Percentiles rank a stretch among this genome's conserved stretches.
Evolutionary conservation across 2,329 filamentous ascomycete species (phyloP).

Genomic region (Aspergillus calidoustus): DNA sequence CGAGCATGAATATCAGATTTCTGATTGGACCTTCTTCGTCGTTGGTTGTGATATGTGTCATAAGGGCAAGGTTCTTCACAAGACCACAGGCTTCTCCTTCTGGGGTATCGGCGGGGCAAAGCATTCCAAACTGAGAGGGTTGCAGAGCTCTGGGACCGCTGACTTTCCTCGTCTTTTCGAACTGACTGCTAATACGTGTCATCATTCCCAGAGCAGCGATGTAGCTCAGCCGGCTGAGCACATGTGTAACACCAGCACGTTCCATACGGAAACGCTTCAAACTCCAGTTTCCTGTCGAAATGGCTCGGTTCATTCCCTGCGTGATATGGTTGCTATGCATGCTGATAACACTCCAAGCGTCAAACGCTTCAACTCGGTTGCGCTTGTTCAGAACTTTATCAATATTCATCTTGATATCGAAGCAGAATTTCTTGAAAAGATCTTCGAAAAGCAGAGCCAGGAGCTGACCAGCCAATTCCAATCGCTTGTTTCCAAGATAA

Average conservation of each 20-base stretch:
- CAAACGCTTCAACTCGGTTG: constrained; percentile 83
- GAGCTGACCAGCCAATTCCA: constrained; percentile 93
- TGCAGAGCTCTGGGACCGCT: constrained; percentile 93
- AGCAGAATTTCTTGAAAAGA: constrained; percentile 93
- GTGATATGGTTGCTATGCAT: constrained; percentile 88
- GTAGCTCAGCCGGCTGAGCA: constrained; percentile 92
- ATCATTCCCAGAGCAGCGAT: constrained; percentile 99
- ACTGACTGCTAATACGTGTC: constrained; percentile 97
- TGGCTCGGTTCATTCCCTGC: constrained; percentile 90
- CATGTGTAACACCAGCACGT: constrained; percentile 92
- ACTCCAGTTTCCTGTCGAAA: constrained; percentile 97
- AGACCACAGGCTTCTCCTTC: constrained; percentile 98
- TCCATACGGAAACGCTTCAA: constrained; percentile 99
- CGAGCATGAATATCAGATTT: constrained; percentile 82
- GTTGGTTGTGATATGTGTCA: constrained; percentile 99
- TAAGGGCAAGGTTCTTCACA: constrained; percentile 95
- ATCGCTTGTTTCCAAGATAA: constrained; percentile 95
- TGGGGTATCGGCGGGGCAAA: constrained; percentile 95
- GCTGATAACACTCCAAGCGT: constrained; percentile 82
- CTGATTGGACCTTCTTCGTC: constrained; percentile 90
- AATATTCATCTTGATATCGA: constrained; percentile 86
- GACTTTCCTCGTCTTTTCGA: constrained; percentile 97
- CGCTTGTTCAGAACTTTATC: constrained; percentile 96
- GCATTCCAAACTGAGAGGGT: constrained; percentile 97
- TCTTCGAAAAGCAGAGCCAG: constrained; percentile 94